A percentile compares a stretch with the other conserved stretches of the same genome.
Conservation (phyloP, 2,329 filamentous ascomycete genomes). For the Coniochaeta sp. region DNA sequence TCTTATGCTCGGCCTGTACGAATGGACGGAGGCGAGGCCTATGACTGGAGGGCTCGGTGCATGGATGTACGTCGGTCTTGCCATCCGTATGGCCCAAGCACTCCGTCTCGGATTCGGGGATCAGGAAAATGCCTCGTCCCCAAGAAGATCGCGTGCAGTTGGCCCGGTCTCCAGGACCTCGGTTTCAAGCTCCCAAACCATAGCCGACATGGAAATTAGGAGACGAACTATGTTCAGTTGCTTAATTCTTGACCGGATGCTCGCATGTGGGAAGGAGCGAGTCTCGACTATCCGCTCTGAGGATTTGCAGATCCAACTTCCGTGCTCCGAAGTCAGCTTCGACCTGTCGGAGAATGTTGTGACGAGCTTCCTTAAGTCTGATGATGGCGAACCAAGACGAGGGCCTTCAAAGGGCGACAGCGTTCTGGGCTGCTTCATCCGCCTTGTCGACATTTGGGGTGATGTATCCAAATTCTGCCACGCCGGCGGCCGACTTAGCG, state of each 20-base stretch:
- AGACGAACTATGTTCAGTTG: slow-evolving; percentile 70
- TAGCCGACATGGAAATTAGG: slow-evolving; percentile 55
- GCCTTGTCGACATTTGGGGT: slow-evolving; percentile 52
- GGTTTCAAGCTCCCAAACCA: slow-evolving; percentile 18
- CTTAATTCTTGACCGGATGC: slow-evolving; percentile 63
- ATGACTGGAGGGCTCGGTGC: slow-evolving; percentile 46
- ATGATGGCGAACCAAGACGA: slow-evolving; percentile 10
- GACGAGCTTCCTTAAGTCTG: slow-evolving; percentile 37
- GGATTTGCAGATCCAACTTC: slow-evolving; percentile 58
- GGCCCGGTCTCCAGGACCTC: slow-evolving; percentile 2
- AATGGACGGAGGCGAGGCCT: slow-evolving; percentile 57
- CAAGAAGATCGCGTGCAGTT: background rate
- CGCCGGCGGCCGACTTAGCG: slow-evolving; percentile 41
- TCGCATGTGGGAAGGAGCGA: slow-evolving; percentile 57
- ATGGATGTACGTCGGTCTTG: slow-evolving; percentile 60
- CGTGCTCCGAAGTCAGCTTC: slow-evolving; percentile 60
- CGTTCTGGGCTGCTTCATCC: slow-evolving; percentile 44
- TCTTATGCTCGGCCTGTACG: slow-evolving; percentile 64
- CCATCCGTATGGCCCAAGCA: slow-evolving; percentile 56
- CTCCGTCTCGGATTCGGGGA: slow-evolving; percentile 55
- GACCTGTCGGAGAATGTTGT: slow-evolving; percentile 51
- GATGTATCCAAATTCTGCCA: slow-evolving; percentile 51
- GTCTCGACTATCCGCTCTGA: slow-evolving; percentile 51
- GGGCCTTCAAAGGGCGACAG: slow-evolving; percentile 32
- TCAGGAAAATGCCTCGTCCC: slow-evolving; percentile 17